Conservation (phyloP, 1,139 yeast genomes). For the Blastobotrys indianensis region DNA sequence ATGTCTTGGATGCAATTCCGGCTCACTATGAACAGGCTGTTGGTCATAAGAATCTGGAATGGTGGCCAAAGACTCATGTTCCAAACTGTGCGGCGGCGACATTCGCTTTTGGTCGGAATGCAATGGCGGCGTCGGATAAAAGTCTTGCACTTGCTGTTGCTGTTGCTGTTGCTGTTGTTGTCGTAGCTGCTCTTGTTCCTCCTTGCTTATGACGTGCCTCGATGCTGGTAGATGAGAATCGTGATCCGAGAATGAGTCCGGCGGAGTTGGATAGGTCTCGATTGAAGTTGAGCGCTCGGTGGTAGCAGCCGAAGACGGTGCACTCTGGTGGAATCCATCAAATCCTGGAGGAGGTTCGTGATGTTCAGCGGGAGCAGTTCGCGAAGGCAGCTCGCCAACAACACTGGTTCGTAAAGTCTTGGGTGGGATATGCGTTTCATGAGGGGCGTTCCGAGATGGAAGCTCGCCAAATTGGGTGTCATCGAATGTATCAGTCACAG, state of each 20-base stretch:
- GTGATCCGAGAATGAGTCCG: too few relatives aligned
- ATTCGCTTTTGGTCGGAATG: slow-evolving; percentile 2
- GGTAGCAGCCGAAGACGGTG: too few relatives aligned
- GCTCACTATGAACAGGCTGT: neutral
- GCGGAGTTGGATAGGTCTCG: too few relatives aligned
- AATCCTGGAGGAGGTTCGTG: slow-evolving; percentile 10
- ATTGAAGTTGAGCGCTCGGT: too few relatives aligned
- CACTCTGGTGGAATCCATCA: neutral
- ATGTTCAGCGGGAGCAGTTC: slow-evolving; percentile 9
- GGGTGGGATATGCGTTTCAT: neutral
- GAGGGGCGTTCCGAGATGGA: neutral
- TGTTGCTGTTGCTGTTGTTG: neutral
- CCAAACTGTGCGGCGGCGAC: neutral
- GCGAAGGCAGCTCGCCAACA: slow-evolving; percentile 9
- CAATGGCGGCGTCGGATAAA: slow-evolving; percentile 9
- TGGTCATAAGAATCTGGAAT: too few relatives aligned
- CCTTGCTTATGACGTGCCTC: too few relatives aligned
- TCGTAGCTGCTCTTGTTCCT: neutral
- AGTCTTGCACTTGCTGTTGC: neutral
- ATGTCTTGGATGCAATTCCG: neutral
- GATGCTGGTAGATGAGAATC: too few relatives aligned
- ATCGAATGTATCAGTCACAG: neutral
- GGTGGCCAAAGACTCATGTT: too few relatives aligned
- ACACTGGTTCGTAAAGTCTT: neutral
- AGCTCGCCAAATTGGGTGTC: neutral